Base-by-base conservation (phyloP, 176 grass and related monocot genomes). In the Paspalum notatum region DNA sequence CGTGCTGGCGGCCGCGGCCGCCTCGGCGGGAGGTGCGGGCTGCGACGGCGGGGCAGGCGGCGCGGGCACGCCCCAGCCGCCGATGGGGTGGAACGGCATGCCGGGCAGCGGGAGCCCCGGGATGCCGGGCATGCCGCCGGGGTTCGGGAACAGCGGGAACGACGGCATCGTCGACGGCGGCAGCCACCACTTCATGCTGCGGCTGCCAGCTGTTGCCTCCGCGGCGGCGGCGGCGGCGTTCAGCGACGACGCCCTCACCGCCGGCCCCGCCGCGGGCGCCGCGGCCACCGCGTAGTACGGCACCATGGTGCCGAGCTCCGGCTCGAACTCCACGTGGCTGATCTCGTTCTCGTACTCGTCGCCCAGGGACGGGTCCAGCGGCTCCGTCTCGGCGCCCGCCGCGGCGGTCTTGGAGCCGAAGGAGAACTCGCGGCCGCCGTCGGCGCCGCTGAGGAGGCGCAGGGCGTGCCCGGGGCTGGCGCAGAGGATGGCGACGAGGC, bases 151-250 rank as follows among this genome's bases (percentile, higher is more conserved):
- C 72, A 82, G 21, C 57, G 87, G 87, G 83, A 85, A 89, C 41
- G 87, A 85, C 57, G 87, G 87, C 77, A 89, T 85, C 16, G 87
- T 89, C 12, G 72, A 89, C 27, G 83, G 87, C 2, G 87, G 87
- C 83, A 89, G 73, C 87, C 87, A 89, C 87, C 87, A 85, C 78
- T 82, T 89, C 87, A 85, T 89, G 77, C 82, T 89, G 44, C 13
- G 40, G 39, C 18, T 76, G 63, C 69, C 62, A 3, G 48, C n/a
- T n/a, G n/a, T n/a, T n/a, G n/a, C 63, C 11, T 25, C 41, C 24
- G 45, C 27, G 5, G 42, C 65, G 21, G 46, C 43, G 1, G 9
- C 25, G 11, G 52, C 51, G 32, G 39, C 61, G 37, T 55, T 57
- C 26, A 26, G 22, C 1, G 32, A 32, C 32, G 32, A 32, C 32